These are phyloP conservation scores for Inosperma sp. DNA, from an alignment of 768 basidiomycete genomes.

Conservation along the genomic window DNA sequence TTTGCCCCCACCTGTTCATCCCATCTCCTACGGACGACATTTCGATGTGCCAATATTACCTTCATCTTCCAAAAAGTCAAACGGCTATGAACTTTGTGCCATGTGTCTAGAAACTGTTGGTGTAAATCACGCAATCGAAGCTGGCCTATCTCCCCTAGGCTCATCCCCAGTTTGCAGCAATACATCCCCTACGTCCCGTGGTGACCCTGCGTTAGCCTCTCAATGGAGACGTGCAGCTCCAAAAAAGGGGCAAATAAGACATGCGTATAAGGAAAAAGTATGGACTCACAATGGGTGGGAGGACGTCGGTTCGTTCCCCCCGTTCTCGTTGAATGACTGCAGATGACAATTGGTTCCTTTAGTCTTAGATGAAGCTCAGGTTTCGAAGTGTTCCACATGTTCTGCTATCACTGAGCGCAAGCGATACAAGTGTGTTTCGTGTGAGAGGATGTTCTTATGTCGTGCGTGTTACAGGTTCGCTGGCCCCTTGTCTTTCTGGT, in stretches of 20 bases:
- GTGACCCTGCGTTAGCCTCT: conserved; percentile 50
- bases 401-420: conserved; percentile 51
- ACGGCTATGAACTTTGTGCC: conserved; percentile 82
- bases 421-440: conserved; percentile 83
- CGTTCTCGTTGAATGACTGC: neutral
- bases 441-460: conserved; percentile 76
- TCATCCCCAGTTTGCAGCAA: conserved; percentile 39
- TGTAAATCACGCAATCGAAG: conserved; percentile 69
- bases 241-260: conserved; percentile 72
- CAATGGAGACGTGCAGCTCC: conserved; percentile 66
- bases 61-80: conserved; percentile 17
- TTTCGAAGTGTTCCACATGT: conserved; percentile 80
- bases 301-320: conserved; percentile 66
- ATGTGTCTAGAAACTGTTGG: conserved; percentile 76
- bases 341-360: conserved; percentile 7
- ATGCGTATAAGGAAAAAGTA: conserved; percentile 81
- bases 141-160: conserved; percentile 43
- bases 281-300: conserved; percentile 86
- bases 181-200: conserved; percentile 49
- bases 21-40: conserved; percentile 19
- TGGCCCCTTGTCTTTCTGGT: neutral
- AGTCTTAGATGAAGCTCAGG: conserved; percentile 66
- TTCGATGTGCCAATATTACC: conserved; percentile 15
- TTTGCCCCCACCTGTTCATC: conserved; percentile 15
- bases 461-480: conserved; percentile 74